phyloP scores from a whole-genome alignment of 345 rosid species.

The Eucalyptus pauciflora region DNA sequence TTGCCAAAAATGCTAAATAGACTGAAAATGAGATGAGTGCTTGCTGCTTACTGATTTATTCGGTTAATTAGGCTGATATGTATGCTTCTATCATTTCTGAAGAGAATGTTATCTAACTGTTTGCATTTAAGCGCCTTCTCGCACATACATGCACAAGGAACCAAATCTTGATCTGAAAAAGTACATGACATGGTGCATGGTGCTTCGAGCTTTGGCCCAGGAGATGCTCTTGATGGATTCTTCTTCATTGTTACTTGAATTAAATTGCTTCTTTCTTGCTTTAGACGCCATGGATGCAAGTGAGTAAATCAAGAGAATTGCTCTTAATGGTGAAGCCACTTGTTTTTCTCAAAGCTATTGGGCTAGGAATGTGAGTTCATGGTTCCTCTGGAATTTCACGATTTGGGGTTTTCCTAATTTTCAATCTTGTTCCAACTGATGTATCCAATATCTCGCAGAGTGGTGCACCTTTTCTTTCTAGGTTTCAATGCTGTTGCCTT shows the following conservation, averaged over 20 bases:
- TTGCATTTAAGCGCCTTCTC: background rate
- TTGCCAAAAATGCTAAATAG: background rate
- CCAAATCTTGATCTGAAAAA: background rate
- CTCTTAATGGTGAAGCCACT: constrained; percentile 10
- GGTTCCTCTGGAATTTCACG: too few relatives aligned
- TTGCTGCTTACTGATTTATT: background rate
- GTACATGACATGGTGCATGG: background rate
- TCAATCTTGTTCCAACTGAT: background rate
- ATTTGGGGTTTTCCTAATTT: background rate
- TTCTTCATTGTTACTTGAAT: background rate
- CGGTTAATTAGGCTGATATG: background rate
- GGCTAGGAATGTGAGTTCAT: constrained; percentile 14
- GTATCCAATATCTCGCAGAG: background rate
- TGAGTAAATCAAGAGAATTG: constrained; percentile 10
- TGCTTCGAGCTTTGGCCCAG: background rate
- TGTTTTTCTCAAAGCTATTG: constrained; percentile 2
- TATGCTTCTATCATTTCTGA: background rate
- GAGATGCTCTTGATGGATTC: background rate
- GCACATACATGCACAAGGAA: background rate
- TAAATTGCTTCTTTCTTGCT: background rate
- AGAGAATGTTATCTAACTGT: background rate
- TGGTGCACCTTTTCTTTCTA: constrained; percentile 8
- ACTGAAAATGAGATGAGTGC: background rate
- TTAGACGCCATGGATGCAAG: constrained; percentile 22
- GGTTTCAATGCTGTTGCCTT: constrained; percentile 2